Evolutionary conservation across 129 eudicot species (phyloP), one percentile per base, ranked within the genome.

Genomic region (Tagetes patula): DNA sequence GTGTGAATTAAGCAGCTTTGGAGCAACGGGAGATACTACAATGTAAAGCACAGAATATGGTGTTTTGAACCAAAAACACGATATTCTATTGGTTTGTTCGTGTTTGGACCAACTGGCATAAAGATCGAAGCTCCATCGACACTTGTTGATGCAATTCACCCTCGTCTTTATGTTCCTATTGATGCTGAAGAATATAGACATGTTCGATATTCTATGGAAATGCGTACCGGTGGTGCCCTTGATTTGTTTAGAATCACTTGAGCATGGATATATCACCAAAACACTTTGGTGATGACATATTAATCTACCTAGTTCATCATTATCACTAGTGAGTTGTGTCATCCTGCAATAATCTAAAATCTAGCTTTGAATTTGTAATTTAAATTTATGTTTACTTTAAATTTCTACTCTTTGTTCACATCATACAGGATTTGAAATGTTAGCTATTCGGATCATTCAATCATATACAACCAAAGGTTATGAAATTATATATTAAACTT

Each of bases 91-190:
- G 13, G 52, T 47, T 47, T 47, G 11, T 47, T 47, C 14, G 13
- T 47, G 0, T 47, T 47, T 47, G 52, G 52, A 9, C 52, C 52
- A 47, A 47, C 14, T 3, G 14, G 12, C 52, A 47, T 9, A n/a
- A 47, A 55, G 58, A 5, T 52, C 0, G 58, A 52, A 52, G 31
- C 58, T 5, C 31, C 58, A 52, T 52, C 58, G 14, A n/a, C n/a
- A n/a, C 31, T 52, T n/a, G 8, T 52, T n/a, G 58, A 52, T 32
- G n/a, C 31, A 5, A 3, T 1, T n/a, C 58, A 52, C 5, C 58
- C 58, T 14, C 58, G 58, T 52, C 58, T 52, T 52, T 52, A 52
- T 52, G 58, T 52, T 52, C 58, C 58, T 11, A 5, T 52, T n/a
- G 58, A 52, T n/a, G 6, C 6, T 14, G 31, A 52, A 20, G 58